Evolutionary conservation across 208 protist genomes (phyloP), one percentile per base, ranked within the genome.

Genomic region (Tritrichomonas musculus): DNA sequence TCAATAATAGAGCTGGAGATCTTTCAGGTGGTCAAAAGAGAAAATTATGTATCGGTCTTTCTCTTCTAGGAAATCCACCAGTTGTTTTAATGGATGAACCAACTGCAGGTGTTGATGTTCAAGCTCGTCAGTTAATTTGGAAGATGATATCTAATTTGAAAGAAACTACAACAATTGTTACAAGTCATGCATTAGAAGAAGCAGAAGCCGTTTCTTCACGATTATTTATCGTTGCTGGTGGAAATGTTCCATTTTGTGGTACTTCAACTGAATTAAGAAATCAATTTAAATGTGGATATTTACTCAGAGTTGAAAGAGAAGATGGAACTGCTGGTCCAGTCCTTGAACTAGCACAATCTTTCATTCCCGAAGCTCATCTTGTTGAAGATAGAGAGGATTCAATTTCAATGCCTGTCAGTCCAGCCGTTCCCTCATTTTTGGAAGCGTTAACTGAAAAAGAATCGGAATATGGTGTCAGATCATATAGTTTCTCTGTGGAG

Each of bases 61-160:
- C 73, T 3, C 30, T 84, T 33, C 14, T 84, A 33, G 73, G 73
- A 49, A 84, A 84, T 84, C 73, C 73, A 53, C 73, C 73, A 84
- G 49, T 84, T 33, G 39, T 84, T 30, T 33, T 84, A 4, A 55
- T 84, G 73, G 73, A 84, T 84, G 73, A 84, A 84, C 73, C 73
- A 84, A 55, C 73, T 50, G 36, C 73, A 49, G 73, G 73, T 84
- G 47, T 84, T 17, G 73, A 84, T 84, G 41, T 53, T 13, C 41
- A 55, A 84, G 36, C 73, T 8, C 5, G 73, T 33, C 36, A 53
- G 30, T 17, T 44, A 22, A 55, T 84, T 11, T 84, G 73, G 73
- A 53, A 84, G 14, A 33, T 25, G 9, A 53, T 84, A 11, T 9
- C 73, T 49, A 84, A 17, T 30, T 55, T 84, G n/a, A 84, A 11